Base-by-base conservation (phyloP, 2,329 filamentous ascomycete species). In the Penicillium aurantiogriseum region DNA sequence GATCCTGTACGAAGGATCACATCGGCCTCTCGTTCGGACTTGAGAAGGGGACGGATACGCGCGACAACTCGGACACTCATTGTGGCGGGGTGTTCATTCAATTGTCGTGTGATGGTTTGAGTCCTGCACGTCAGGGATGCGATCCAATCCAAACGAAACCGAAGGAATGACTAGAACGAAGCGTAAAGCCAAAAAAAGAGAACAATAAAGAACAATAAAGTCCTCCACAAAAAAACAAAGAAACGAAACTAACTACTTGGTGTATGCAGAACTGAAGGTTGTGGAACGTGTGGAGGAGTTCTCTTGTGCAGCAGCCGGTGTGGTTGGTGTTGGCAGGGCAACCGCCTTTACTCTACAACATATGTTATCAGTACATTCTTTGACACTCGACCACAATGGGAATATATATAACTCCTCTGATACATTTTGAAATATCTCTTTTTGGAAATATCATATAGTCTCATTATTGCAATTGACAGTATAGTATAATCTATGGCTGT, bases 11-110 rank as follows among this genome's bases (percentile, higher is more conserved):
- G 83, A 64, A 97, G 88, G 66, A 97, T 96, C 59, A 90, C 84
- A 78, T 97, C 93, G 75, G 89, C 89, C 71, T 94, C 90, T 57
- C 88, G 81, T 80, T 97, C 94, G 63, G 88, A 87, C 67, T 90
- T 88, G 62, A 97, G 85, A 62, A 97, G 84, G 51, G 93, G 93
- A 67, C 93, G 88, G 68, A 99, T 90, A 65, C 94, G 86, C 58
- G 93, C 92, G 63, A 97, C 90, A 58, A 97, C 92, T 71, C 91
- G 84, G 65, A 97, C 90, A 58, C 74, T 77, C 75, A 77, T 77
- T 58, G 57, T 73, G 65, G 36, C 51, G 29, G 47, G 50, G 44
- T 46, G 59, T 19, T 49, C 40, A 58, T 57, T 44, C 48, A 56
- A 39, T 25, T 35, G 45, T 57, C 38, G 43, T 40, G 51, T 51